Base-by-base conservation (phyloP, 495 filamentous ascomycete genomes). In the Chaetomidium leptoderma region DNA sequence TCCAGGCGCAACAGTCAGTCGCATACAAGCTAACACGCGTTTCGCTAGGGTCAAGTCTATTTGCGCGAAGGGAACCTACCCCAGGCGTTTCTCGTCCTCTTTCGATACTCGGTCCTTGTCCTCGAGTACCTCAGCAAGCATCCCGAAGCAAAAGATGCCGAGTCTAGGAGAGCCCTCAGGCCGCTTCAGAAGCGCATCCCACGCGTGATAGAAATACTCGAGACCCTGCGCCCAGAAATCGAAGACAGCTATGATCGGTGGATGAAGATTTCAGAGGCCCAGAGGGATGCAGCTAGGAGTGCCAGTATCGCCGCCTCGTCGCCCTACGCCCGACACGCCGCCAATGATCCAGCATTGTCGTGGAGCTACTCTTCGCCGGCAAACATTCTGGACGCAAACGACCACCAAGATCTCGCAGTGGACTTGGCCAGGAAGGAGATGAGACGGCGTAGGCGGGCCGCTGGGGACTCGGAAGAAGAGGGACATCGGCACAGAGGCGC, bases 71-170 rank as follows among this genome's bases (percentile, higher is more conserved):
- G 87, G 55, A 88, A 95, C 73, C 79, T 90, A 46, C 82, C 92
- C 57, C 88, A 92, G 66, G 86, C 92, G 2, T 98, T 93, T 72
- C 76, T 97, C 23, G 77, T 97, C 17, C 79, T 95, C 9, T 86
- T 91, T 59, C 84, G 93, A 67, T 90, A 92, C 72, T 86, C 88
- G 11, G 79, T 81, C 46, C 80, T 97, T 7, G 77, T 89, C 4
- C 73, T 86, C 29, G 75, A 84, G 2, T 75, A 82, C 39, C 76
- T 91, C 14, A 73, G 76, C 0, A 73, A 65, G 1, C 88, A 90
- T 63, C 86, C 87, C 73, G 82, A 61, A 82, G 92, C 67, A 74
- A 87, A 66, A 80, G 79, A 63, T 0, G 65, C 69, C 17, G 77
- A 77, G 33, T 56, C 61, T 5, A 67, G 53, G 33, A 61, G 40